Evolutionary conservation across 441 rosid genomes (phyloP), one percentile per base, ranked within the genome.

Genomic region (Aleurites moluccanus): DNA sequence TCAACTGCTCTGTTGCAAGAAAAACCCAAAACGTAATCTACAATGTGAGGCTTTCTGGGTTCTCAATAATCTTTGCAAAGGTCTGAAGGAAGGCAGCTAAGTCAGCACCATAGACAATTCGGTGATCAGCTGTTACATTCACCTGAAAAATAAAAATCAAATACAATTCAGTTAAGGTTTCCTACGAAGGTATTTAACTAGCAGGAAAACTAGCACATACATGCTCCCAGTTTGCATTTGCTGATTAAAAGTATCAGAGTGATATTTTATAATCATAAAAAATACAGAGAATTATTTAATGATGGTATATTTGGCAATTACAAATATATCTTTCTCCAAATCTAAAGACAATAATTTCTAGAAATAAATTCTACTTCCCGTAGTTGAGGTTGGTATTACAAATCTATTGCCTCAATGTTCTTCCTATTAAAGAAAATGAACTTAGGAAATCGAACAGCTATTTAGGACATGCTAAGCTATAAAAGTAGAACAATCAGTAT

Each of bases 71-170:
- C 91, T 91, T 92, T 66, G 98, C 87, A 72, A 93, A 92, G n/a
- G 97, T 92, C 81, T 87, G 90, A 60, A 96, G 93, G 85, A 92
- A 93, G 60, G 96, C 89, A 13, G 99, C 98, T 85, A 93, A 86
- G 87, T 93, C 96, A 72, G 99, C 98, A 57, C 99, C 98, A 56
- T 93, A 92, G 9, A 92, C 70, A 42, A 93, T 91, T 35, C 94
- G 87, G 86, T 93, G 97, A 86, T 96, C 98, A 14, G 97, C 97
- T n/a, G 99, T 93, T 75, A 93, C 98, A 78, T 96, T 96, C 84
- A 96, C 97, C 98, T 96, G 91, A 70, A 77, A 71, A 42, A 59
- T 69, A 79, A 52, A 35, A 69, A 50, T 55, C 38, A 68, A 49
- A 30, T n/a, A 66, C 75, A 57, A 42, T 65, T 55, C 62, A 74